phyloP scores from a whole-genome alignment of 164 flowering plant genomes.

The Vitis rotundifolia region DNA sequence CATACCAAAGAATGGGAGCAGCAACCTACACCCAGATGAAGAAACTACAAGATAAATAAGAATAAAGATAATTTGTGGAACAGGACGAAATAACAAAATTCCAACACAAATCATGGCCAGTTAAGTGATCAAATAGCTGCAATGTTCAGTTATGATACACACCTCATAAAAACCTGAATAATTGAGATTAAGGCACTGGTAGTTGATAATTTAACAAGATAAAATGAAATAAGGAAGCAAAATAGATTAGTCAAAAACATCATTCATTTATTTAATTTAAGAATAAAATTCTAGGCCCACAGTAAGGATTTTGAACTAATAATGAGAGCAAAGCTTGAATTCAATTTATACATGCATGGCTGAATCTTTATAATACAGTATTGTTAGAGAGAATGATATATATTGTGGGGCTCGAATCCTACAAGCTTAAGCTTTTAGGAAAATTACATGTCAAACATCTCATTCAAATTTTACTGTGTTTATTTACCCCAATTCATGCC shows the following conservation, averaged over 20 bases:
- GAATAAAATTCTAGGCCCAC: not conserved
- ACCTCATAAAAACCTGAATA: not conserved
- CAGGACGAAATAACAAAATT: not conserved
- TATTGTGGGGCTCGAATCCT: no score
- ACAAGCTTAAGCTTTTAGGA: no score
- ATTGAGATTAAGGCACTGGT: not conserved
- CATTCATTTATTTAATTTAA: not conserved
- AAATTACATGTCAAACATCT: no score
- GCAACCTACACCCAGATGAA: conserved; percentile 48
- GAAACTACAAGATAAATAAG: conserved; percentile 8
- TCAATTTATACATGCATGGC: not conserved
- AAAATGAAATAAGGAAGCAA: not conserved
- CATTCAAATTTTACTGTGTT: no score
- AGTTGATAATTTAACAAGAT: not conserved
- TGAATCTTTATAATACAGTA: no score
- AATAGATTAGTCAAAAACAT: not conserved
- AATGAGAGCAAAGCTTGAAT: not conserved
- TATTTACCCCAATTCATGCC: no score
- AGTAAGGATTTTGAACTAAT: not conserved
- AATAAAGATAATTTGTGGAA: not conserved
- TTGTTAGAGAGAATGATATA: no score
- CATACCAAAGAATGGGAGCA: conserved; percentile 58
- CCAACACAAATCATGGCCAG: not conserved
- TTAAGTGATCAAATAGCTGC: not conserved
- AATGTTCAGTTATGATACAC: no score